Evolutionary conservation across 305 asterid genomes (phyloP).

Genomic region (Euphrasia arctica): DNA sequence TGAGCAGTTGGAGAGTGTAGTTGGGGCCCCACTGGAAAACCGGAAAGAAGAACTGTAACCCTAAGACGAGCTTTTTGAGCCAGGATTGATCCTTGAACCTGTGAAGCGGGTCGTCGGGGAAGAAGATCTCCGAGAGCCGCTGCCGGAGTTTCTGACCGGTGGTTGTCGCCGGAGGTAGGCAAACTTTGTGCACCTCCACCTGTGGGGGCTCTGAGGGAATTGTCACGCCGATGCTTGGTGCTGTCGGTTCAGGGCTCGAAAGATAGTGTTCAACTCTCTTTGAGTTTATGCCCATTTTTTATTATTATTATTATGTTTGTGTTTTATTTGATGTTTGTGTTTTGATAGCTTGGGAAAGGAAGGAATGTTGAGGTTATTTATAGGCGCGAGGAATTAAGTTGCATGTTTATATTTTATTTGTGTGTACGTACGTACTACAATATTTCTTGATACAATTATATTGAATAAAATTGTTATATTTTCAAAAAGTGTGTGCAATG

Average conservation of each 20-base stretch:
- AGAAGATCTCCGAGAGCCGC: constrained; percentile 64
- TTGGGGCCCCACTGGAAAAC: constrained; percentile 77
- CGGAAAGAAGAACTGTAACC: constrained; percentile 47
- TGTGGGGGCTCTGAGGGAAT: constrained; percentile 21
- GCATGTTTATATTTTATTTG: constrained; percentile 12
- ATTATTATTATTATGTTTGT: neutral
- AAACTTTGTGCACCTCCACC: constrained; percentile 52
- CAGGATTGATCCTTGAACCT: constrained; percentile 68
- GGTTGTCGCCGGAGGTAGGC: constrained; percentile 65
- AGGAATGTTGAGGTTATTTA: constrained; percentile 28
- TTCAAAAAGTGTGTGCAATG: too few relatives aligned
- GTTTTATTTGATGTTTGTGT: neutral
- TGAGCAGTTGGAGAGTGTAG: constrained; percentile 44
- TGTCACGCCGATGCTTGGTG: neutral
- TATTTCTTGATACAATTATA: too few relatives aligned
- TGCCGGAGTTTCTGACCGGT: constrained; percentile 59
- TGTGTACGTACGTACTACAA: too few relatives aligned
- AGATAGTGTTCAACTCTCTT: constrained; percentile 52
- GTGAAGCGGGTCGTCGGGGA: constrained; percentile 83
- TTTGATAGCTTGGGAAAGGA: neutral
- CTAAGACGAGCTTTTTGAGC: constrained; percentile 41
- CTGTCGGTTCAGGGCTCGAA: constrained; percentile 24
- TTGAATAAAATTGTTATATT: too few relatives aligned
- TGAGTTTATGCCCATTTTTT: constrained; percentile 46
- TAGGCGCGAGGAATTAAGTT: constrained; percentile 32